Percentiles rank a stretch among this genome's conserved stretches.
Evolutionary conservation across 257 asterid species (phyloP).

Genomic region (Salvia rosmarinus): DNA sequence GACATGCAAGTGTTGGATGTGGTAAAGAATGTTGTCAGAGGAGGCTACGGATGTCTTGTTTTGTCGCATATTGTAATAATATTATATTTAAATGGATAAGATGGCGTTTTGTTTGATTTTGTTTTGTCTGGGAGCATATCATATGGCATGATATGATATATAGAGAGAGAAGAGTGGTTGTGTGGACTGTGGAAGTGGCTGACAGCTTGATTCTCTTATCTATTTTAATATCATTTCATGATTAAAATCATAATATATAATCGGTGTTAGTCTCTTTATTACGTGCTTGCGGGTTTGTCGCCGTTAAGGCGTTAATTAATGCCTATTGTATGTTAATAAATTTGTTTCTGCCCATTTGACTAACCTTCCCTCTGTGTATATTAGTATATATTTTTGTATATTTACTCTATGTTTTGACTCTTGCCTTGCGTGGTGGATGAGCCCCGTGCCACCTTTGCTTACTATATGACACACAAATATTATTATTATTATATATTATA

Average conservation of each 20-base stretch:
- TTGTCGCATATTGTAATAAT: background rate
- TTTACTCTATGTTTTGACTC: background rate
- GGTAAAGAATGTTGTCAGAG: constrained; percentile 34
- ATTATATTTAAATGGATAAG: constrained; percentile 17
- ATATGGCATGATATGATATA: background rate
- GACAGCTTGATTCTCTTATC: constrained; percentile 30
- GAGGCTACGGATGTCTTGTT: constrained; percentile 22
- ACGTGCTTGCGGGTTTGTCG: constrained; percentile 34
- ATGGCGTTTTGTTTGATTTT: constrained; percentile 15
- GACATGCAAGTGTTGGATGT: background rate
- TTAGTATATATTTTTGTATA: background rate
- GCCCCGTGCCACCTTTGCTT: constrained; percentile 9
- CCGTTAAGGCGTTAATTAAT: constrained; percentile 29
- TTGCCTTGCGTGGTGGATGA: background rate
- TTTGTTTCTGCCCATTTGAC: background rate
- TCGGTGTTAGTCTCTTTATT: background rate
- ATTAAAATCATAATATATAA: background rate
- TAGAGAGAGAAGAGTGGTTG: constrained; percentile 8
- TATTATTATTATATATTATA: background rate
- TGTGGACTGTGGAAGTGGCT: constrained; percentile 20
- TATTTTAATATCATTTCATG: background rate
- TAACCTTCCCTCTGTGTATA: background rate
- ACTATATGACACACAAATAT: background rate
- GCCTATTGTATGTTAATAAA: constrained; percentile 15
- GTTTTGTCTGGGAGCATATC: background rate